Conservation (phyloP, 2,329 filamentous ascomycete species). For the Magnaporthiopsis rhizophila region DNA sequence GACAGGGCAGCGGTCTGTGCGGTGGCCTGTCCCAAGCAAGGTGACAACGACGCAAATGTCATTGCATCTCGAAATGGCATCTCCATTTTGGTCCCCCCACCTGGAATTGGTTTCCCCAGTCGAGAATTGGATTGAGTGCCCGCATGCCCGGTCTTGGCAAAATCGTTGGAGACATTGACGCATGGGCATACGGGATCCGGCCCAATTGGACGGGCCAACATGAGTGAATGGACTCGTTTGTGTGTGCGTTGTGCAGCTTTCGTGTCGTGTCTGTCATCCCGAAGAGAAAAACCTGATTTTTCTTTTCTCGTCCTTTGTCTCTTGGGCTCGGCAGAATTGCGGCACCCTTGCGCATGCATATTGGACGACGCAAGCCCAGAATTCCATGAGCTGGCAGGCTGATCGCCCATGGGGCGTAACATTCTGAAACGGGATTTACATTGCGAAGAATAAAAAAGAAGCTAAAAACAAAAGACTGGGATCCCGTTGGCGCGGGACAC, state of each 20-base stretch:
- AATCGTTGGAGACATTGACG: not conserved
- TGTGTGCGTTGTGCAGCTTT: not conserved
- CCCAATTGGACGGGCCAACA: not conserved
- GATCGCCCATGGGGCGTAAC: not conserved
- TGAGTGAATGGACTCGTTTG: not conserved
- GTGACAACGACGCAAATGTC: too few relatives aligned
- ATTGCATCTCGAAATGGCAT: not conserved
- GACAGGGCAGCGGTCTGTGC: not conserved
- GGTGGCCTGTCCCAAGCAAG: too few relatives aligned
- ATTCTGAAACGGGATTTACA: not conserved
- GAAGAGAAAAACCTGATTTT: too few relatives aligned
- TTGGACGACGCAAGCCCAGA: not conserved
- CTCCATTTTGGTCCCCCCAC: not conserved
- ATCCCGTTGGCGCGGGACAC: too few relatives aligned
- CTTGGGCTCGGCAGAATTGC: too few relatives aligned
- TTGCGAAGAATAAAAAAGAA: not conserved
- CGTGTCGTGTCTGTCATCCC: too few relatives aligned
- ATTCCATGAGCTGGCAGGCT: not conserved
- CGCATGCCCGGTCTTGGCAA: not conserved
- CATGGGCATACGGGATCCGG: not conserved
- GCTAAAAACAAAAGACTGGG: not conserved
- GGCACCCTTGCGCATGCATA: not conserved
- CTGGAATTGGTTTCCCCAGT: too few relatives aligned
- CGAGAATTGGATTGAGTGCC: not conserved
- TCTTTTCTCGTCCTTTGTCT: too few relatives aligned